A percentile compares a stretch with the other conserved stretches of the same genome.
phyloP scores from a whole-genome alignment of 306 rosid genomes.

The Betula pendula region DNA sequence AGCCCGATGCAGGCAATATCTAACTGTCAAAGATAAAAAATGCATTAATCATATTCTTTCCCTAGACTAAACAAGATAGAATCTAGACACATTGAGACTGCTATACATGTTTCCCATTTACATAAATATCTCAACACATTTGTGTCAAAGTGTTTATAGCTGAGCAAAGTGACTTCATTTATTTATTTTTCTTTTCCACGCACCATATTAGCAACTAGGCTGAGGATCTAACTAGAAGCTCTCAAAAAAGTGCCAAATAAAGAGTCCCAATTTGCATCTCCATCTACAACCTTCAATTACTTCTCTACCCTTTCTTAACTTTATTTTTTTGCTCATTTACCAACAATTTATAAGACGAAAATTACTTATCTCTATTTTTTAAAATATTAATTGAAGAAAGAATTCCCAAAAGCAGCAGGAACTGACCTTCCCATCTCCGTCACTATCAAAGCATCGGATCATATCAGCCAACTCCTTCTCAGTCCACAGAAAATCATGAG shows the following conservation, averaged over 20 bases:
- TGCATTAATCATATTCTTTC: neutral
- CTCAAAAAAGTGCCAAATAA: neutral
- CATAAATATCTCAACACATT: neutral
- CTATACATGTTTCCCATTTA: neutral
- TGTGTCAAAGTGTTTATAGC: neutral
- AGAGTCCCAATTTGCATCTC: neutral
- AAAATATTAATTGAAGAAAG: neutral
- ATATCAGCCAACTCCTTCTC: constrained; percentile 67
- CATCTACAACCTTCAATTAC: neutral
- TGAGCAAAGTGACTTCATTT: neutral
- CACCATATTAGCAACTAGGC: neutral
- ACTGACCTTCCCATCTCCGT: constrained; percentile 76
- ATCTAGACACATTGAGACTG: neutral
- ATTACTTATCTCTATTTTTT: neutral
- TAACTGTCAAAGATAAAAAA: neutral
- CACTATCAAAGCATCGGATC: constrained; percentile 77
- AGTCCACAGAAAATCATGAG: constrained; percentile 83
- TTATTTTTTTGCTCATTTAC: neutral
- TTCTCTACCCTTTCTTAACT: neutral
- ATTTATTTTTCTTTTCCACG: neutral
- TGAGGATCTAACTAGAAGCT: neutral
- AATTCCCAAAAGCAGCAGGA: neutral
- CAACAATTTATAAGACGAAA: neutral
- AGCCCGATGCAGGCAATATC: no score
- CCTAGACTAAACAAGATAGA: neutral